Percentiles rank a stretch among this genome's conserved stretches.
phyloP scores from a whole-genome alignment of 192 early-diverging fungal genomes.

The Umbelopsis ramanniana region DNA sequence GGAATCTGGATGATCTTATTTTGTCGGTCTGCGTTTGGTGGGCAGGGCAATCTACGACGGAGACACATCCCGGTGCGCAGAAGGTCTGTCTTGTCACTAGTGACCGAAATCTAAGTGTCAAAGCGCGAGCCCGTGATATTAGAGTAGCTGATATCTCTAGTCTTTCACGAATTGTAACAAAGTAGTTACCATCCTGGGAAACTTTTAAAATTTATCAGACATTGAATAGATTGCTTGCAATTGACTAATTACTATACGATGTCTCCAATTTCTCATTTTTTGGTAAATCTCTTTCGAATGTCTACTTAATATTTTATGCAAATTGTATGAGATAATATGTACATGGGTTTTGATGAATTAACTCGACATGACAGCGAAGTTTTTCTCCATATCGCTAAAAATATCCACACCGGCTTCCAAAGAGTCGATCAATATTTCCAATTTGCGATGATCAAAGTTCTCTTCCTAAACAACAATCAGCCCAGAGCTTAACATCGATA shows the following conservation, averaged over 20 bases:
- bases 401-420: slow-evolving; percentile 47
- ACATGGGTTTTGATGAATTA: background rate
- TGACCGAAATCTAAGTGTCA: slow-evolving; percentile 62
- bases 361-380: slow-evolving; percentile 11
- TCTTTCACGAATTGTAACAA: slow-evolving; percentile 24
- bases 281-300: too few species aligned
- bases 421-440: slow-evolving; percentile 46
- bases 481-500: background rate
- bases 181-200: background rate
- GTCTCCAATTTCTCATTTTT: too few species aligned
- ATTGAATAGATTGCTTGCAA: background rate
- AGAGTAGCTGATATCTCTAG: slow-evolving; percentile 48
- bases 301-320: too few species aligned
- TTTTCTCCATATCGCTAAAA: slow-evolving; percentile 39
- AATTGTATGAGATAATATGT: slow-evolving; percentile 3
- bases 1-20: slow-evolving; percentile 65
- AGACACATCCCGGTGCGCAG: background rate
- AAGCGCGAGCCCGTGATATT: slow-evolving; percentile 57
- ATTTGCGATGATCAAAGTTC: slow-evolving; percentile 24
- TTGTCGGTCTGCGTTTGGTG: slow-evolving; percentile 60
- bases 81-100: slow-evolving; percentile 56
- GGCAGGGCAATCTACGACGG: slow-evolving; percentile 8
- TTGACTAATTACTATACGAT: too few species aligned
- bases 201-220: background rate
- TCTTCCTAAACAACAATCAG: slow-evolving; percentile 25